Evolutionary conservation across 108 stramenopile species (phyloP), one percentile per base, ranked within the genome.

Genomic region (Pelagomonas calceolata): DNA sequence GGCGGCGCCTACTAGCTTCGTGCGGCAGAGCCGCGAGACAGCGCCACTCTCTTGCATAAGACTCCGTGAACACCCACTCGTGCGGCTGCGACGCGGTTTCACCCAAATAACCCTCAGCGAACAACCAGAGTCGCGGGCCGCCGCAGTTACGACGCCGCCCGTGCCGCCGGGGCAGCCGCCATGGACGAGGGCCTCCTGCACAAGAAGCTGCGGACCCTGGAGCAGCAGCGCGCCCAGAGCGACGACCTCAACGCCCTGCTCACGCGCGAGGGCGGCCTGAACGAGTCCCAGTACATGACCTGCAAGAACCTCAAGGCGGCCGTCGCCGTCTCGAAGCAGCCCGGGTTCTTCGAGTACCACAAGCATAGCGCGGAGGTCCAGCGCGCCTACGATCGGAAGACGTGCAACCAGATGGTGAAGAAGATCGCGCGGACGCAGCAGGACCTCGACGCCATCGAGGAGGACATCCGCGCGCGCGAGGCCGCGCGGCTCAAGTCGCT

Each of bases 341-440:
- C 73, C 15, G 73, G 73, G 34, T 73, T 63, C 36, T 73, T 73
- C 63, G 73, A 73, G 37, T 73, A 73, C 63, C 45, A 73, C 63
- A 4, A 73, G 29, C 51, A 37, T 9, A n/a, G 66, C 5, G 66
- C 26, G 43, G 73, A 73, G 33, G 73, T 68, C 35, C 67, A 73
- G 34, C 30, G 46, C 34, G 67, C 68, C 32, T 60, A 67, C 29
- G 15, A 66, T 31, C 37, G 29, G 3, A 44, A 29, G n/a, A 63
- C 60, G 67, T 66, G 63, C 60, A 67, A 67, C 33, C 67, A 63
- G 0, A 33, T 73, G 0, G 66, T 66, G 65, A 5, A 36, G 36
- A 10, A 63, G 15, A 68, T 73, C 46, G 29, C 34, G 15, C 67
- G 68, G n/a, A 30, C 35, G 30, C 73, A 73, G 34, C 37, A 67